phyloP scores from a whole-genome alignment of 306 rosid species.

The Citrullus mucosospermus region DNA sequence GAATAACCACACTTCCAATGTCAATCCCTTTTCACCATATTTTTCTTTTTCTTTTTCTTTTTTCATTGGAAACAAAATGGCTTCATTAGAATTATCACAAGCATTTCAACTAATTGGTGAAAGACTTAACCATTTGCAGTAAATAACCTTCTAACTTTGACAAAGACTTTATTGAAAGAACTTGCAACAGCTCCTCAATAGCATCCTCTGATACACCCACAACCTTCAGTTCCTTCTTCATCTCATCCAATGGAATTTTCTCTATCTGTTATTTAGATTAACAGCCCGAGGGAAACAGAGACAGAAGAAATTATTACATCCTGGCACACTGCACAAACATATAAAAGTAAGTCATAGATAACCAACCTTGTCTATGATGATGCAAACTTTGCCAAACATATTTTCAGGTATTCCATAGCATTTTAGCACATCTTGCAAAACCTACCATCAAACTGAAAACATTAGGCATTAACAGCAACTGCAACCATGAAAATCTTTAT shows the following conservation, averaged over 20 bases:
- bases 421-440: slow-evolving; percentile 74
- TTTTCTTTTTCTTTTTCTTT: too few relatives aligned
- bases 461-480: not conserved
- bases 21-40: not conserved
- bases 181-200: slow-evolving; percentile 61
- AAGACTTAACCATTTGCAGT: not conserved
- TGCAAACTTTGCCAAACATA: slow-evolving; percentile 83
- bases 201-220: slow-evolving; percentile 69
- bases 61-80: too few relatives aligned
- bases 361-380: slow-evolving; percentile 93
- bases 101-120: not conserved
- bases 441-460: slow-evolving; percentile 29
- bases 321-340: not conserved
- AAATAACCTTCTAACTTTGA: slow-evolving; percentile 69
- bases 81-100: not conserved
- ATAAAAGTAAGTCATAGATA: not conserved
- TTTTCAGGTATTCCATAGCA: slow-evolving; percentile 54
- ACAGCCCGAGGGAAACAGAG: not conserved
- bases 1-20: slow-evolving; percentile 13
- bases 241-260: slow-evolving; percentile 70
- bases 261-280: slow-evolving; percentile 42
- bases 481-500: not conserved
- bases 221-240: slow-evolving; percentile 57
- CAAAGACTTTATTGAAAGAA: slow-evolving; percentile 87
- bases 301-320: not conserved